Evolutionary conservation across 2,329 filamentous ascomycete species (phyloP).

Genomic region (Didymella sp.): DNA sequence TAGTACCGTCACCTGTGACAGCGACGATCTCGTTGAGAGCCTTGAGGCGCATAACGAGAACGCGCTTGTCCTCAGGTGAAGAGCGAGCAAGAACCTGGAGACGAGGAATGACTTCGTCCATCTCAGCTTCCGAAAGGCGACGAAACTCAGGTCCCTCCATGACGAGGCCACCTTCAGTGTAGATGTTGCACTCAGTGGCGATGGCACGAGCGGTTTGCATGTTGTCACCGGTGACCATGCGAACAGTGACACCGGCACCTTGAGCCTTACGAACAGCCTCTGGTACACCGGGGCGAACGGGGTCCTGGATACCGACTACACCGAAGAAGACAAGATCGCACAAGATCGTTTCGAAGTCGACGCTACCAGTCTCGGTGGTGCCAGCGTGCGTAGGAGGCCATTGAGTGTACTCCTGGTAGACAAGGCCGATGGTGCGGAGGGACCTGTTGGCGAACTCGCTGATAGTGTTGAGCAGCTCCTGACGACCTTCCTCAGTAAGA

Average conservation of each 20-base stretch:
- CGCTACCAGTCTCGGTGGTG: slow-evolving; percentile 29
- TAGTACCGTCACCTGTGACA: slow-evolving; percentile 98
- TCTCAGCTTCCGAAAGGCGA: slow-evolving; percentile 74
- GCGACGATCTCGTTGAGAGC: slow-evolving; percentile 89
- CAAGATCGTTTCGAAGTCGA: slow-evolving; percentile 31
- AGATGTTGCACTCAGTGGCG: slow-evolving; percentile 92
- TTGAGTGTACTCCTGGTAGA: slow-evolving; percentile 50
- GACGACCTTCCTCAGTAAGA: slow-evolving; percentile 24
- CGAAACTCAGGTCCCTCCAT: slow-evolving; percentile 90
- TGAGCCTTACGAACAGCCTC: slow-evolving; percentile 85
- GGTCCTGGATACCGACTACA: slow-evolving; percentile 92
- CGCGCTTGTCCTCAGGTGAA: slow-evolving; percentile 95
- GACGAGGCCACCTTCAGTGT: slow-evolving; percentile 78
- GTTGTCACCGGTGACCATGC: slow-evolving; percentile 97
- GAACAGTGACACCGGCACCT: slow-evolving; percentile 89
- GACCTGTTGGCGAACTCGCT: slow-evolving; percentile 50
- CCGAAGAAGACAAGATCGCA: slow-evolving; percentile 77
- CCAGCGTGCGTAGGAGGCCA: slow-evolving; percentile 43
- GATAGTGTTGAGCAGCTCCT: slow-evolving; percentile 43
- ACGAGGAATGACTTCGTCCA: slow-evolving; percentile 79
- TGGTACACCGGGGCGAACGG: slow-evolving; percentile 88
- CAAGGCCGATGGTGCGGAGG: slow-evolving; percentile 52
- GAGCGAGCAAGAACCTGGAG: slow-evolving; percentile 93
- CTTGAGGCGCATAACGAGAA: slow-evolving; percentile 91
- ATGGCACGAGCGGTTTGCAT: slow-evolving; percentile 95